A percentile compares a stretch with the other conserved stretches of the same genome.
Conservation (phyloP, 2,329 filamentous ascomycete genomes). For the Fusarium pseudocircinatum region DNA sequence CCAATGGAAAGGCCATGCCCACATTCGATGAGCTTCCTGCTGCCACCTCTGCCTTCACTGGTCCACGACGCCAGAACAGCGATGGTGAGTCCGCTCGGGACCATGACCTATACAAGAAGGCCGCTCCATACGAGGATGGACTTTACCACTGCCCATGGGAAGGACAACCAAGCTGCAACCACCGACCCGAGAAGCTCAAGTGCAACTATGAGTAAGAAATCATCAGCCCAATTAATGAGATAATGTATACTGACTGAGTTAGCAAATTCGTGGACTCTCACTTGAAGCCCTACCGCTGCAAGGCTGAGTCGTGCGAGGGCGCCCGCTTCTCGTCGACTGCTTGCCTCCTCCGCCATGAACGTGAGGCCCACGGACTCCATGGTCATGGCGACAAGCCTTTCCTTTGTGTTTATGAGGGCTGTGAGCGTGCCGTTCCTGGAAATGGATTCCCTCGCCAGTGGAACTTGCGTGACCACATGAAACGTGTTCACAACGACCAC, state of each 20-base stretch:
- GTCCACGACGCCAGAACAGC: constrained; percentile 57
- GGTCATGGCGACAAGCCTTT: constrained; percentile 94
- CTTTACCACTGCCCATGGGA: constrained; percentile 94
- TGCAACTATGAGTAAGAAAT: constrained; percentile 95
- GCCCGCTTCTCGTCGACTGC: constrained; percentile 94
- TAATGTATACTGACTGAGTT: constrained; percentile 39
- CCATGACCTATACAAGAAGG: constrained; percentile 77
- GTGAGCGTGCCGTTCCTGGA: constrained; percentile 81
- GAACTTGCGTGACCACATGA: constrained; percentile 98
- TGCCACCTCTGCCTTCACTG: constrained; percentile 52
- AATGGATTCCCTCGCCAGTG: constrained; percentile 95
- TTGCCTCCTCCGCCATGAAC: constrained; percentile 92
- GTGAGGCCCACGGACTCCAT: constrained; percentile 95
- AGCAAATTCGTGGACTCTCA: constrained; percentile 99
- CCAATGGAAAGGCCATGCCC: constrained; percentile 35
- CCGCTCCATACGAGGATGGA: constrained; percentile 72
- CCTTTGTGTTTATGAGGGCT: constrained; percentile 86
- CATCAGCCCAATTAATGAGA: neutral
- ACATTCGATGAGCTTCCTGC: constrained; percentile 44
- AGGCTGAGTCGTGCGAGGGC: constrained; percentile 82
- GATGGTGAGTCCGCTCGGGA: constrained; percentile 69
- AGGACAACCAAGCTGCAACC: constrained; percentile 76
- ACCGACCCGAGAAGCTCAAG: constrained; percentile 95
- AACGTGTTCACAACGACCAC: constrained; percentile 82
- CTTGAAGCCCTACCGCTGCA: constrained; percentile 95